Percentiles rank a stretch among this genome's conserved stretches.
These are phyloP conservation scores for Xerocomellus amylosporus DNA, from an alignment of 768 basidiomycete species.

Conservation along the genomic window DNA sequence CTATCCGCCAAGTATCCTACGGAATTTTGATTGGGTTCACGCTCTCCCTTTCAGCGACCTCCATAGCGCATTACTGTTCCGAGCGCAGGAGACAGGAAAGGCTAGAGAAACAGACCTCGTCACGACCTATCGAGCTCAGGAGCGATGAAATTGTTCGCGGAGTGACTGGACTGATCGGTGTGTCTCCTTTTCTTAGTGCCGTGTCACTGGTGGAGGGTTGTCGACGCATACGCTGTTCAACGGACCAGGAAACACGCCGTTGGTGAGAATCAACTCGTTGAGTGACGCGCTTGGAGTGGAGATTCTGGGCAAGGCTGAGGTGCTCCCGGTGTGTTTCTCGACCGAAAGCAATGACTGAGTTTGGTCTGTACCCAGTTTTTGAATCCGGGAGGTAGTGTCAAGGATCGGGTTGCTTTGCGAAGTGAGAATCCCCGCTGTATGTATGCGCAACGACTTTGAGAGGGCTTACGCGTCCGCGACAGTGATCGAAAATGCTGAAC, in stretches of 20 bases:
- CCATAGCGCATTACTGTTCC: constrained; percentile 54
- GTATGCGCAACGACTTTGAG: background rate
- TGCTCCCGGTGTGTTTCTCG: constrained; percentile 22
- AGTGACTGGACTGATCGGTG: constrained; percentile 84
- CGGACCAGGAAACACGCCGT: constrained; percentile 82
- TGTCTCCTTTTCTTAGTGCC: constrained; percentile 12
- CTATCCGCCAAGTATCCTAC: constrained; percentile 36
- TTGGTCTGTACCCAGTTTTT: constrained; percentile 74
- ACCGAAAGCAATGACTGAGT: background rate
- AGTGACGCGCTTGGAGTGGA: constrained; percentile 91
- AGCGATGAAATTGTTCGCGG: constrained; percentile 80
- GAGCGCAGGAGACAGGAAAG: constrained; percentile 45
- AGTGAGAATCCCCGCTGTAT: constrained; percentile 47
- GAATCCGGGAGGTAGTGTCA: constrained; percentile 97
- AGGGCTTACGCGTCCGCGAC: background rate
- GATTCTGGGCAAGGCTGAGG: constrained; percentile 95
- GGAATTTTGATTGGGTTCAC: constrained; percentile 75
- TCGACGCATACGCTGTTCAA: background rate
- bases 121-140: constrained; percentile 65
- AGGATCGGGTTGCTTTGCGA: constrained; percentile 93
- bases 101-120: constrained; percentile 29
- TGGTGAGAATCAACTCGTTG: constrained; percentile 87
- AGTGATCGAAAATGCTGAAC: constrained; percentile 97
- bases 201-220: background rate
- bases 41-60: constrained; percentile 69